Evolutionary conservation across 176 grass and related monocot genomes (phyloP), one percentile per base, ranked within the genome.

Genomic region (Phragmites australis): DNA sequence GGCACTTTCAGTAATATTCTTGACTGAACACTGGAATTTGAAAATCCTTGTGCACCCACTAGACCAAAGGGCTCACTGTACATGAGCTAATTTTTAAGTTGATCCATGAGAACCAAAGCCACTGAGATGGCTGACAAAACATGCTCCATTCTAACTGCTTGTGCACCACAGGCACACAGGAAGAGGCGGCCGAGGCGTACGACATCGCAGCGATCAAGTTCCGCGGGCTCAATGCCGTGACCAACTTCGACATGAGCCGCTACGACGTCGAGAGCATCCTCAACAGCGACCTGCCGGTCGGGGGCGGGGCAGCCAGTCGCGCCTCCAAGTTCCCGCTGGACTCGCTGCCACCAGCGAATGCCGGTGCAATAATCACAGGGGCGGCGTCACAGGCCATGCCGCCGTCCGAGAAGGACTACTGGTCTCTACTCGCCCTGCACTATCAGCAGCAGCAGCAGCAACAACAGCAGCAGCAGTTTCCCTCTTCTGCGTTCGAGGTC

Each of bases 201-300:
- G 94, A 97, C 87, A 90, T 97, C 0, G 94, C 94, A 1, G 91
- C 94, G 49, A 97, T 97, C 87, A 97, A 97, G 86, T 94, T 97
- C 78, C 84, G 94, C 1, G 94, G 94, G 39, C 94, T 92, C 37
- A 92, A 84, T 43, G 91, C 94, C 3, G 94, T 97, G 18, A 97
- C 94, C 72, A 97, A 97, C 87, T 97, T 97, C 56, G 91, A 94
- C 82, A 97, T 97, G 94, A 94, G 87, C 83, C 94, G 94, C 30
- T 94, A 97, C 19, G 87, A 97, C 55, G 94, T 97, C 8, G 94
- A 94, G 18, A 90, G 87, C 87, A 97, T 97, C 82, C 83, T 97
- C 80, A 97, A 74, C 91, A 94, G 91, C 68, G 91, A 97, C 42
- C 80, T 97, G 26, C 94, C 94, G 0, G 86, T 97, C 2, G 89